A percentile compares a stretch with the other conserved stretches of the same genome.
Evolutionary conservation across 2,329 filamentous ascomycete species (phyloP).

Genomic region (Aureobasidium sp.): DNA sequence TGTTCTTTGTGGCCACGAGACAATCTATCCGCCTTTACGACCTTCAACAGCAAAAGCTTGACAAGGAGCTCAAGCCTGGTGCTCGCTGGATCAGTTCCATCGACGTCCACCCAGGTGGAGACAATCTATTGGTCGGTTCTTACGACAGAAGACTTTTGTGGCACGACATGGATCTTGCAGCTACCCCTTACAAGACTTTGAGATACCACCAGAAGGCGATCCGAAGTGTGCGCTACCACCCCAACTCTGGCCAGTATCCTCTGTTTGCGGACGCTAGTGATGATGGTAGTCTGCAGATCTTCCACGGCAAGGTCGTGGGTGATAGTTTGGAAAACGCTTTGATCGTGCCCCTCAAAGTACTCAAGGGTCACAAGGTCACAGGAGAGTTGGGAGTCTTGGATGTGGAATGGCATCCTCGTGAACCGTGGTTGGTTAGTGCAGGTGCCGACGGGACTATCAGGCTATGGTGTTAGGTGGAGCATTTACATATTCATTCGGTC

Average conservation of each 20-base stretch:
- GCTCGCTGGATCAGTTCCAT: constrained; percentile 92
- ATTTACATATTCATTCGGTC: not conserved
- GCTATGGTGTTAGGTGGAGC: constrained; percentile 57
- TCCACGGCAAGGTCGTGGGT: constrained; percentile 91
- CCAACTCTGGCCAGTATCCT: constrained; percentile 55
- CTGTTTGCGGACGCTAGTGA: constrained; percentile 94
- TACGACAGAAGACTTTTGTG: constrained; percentile 91
- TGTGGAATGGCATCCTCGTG: constrained; percentile 88
- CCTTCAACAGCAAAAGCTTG: constrained; percentile 78
- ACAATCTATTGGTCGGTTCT: constrained; percentile 88
- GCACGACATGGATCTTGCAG: constrained; percentile 92
- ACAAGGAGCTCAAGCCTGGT: constrained; percentile 89
- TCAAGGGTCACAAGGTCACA: constrained; percentile 82
- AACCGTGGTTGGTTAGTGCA: constrained; percentile 91
- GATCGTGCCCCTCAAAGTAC: constrained; percentile 91
- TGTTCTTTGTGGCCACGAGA: constrained; percentile 95
- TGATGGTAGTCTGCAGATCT: constrained; percentile 89
- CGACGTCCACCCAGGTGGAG: constrained; percentile 85
- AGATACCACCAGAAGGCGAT: constrained; percentile 92
- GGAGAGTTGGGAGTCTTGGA: constrained; percentile 85
- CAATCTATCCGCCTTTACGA: constrained; percentile 92
- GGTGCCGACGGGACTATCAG: constrained; percentile 90
- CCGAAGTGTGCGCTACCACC: constrained; percentile 80
- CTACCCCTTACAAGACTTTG: constrained; percentile 89
- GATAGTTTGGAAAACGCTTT: constrained; percentile 95